Evolutionary conservation across 202 grass and related monocot genomes (phyloP).

Genomic region (Bolboschoenoplectus hybrid): DNA sequence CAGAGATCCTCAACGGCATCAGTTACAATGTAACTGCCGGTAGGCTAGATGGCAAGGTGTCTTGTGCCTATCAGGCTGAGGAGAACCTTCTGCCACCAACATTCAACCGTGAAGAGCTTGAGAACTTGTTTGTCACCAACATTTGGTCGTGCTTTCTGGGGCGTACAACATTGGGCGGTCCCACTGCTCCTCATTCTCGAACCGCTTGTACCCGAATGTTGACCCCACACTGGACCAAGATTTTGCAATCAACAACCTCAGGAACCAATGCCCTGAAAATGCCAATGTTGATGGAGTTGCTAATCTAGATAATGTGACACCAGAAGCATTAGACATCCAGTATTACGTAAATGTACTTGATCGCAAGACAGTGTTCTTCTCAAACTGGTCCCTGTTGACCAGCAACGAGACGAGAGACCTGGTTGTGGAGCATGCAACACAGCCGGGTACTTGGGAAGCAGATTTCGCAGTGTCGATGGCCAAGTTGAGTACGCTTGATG

Average conservation of each 20-base stretch:
- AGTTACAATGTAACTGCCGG: constrained; percentile 45
- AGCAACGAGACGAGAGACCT: neutral
- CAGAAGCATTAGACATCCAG: constrained; percentile 36
- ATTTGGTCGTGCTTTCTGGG: constrained; percentile 51
- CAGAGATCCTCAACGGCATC: constrained; percentile 40
- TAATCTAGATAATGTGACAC: constrained; percentile 2
- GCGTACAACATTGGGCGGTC: constrained; percentile 1
- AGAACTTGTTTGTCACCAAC: constrained; percentile 34
- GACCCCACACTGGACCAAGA: constrained; percentile 35
- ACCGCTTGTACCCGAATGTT: neutral
- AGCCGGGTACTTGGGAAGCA: constrained; percentile 30
- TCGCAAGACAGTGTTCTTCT: constrained; percentile 39
- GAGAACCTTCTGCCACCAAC: constrained; percentile 24
- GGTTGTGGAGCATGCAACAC: constrained; percentile 29
- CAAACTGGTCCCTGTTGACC: constrained; percentile 33
- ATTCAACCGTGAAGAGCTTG: constrained; percentile 28
- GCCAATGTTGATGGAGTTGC: neutral
- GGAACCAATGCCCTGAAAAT: neutral
- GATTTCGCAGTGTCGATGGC: constrained; percentile 47
- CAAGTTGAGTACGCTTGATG: constrained; percentile 45
- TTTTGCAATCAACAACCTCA: neutral
- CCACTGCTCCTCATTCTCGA: constrained; percentile 1
- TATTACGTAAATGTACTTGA: constrained; percentile 45
- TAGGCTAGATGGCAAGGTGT: constrained; percentile 45
- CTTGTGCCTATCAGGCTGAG: constrained; percentile 17